A percentile compares a stretch with the other conserved stretches of the same genome.
phyloP scores from a whole-genome alignment of 306 rosid species.

The Hippophae gyantsensis region DNA sequence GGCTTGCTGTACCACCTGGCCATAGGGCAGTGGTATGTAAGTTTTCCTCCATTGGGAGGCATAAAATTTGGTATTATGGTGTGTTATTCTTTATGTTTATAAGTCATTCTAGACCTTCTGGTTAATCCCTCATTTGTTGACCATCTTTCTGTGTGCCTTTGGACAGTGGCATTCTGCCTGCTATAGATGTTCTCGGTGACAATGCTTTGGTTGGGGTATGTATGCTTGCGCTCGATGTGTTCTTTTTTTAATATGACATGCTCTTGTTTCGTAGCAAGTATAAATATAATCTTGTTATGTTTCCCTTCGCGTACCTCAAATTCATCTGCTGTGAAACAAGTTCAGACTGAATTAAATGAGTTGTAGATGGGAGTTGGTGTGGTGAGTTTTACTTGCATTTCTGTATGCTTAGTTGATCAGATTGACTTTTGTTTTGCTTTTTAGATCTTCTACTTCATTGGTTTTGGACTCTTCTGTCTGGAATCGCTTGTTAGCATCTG shows the following conservation, averaged over 20 bases:
- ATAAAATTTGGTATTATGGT: too few species aligned
- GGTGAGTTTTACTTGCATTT: slow-evolving; percentile 1
- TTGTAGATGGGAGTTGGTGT: background rate
- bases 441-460: slow-evolving; percentile 89
- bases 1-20: too few species aligned
- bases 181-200: slow-evolving; percentile 54
- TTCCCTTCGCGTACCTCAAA: background rate
- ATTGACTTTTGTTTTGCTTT: slow-evolving; percentile 7
- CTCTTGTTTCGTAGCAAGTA: background rate
- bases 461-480: slow-evolving; percentile 71
- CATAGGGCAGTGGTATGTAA: too few species aligned
- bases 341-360: background rate
- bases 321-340: background rate
- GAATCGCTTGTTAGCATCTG: slow-evolving; percentile 71
- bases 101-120: too few species aligned
- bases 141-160: slow-evolving; percentile 19
- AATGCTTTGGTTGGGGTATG: slow-evolving; percentile 68
- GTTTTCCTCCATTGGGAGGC: too few species aligned
- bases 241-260: background rate
- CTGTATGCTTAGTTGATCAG: background rate
- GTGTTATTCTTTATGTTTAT: background rate
- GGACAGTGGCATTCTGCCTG: slow-evolving; percentile 83
- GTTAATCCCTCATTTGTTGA: slow-evolving; percentile 3
- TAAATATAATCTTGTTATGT: too few species aligned
- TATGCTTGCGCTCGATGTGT: slow-evolving; percentile 10